Conservation (phyloP, 2,329 filamentous ascomycete species). For the Trichophyton equinum region DNA sequence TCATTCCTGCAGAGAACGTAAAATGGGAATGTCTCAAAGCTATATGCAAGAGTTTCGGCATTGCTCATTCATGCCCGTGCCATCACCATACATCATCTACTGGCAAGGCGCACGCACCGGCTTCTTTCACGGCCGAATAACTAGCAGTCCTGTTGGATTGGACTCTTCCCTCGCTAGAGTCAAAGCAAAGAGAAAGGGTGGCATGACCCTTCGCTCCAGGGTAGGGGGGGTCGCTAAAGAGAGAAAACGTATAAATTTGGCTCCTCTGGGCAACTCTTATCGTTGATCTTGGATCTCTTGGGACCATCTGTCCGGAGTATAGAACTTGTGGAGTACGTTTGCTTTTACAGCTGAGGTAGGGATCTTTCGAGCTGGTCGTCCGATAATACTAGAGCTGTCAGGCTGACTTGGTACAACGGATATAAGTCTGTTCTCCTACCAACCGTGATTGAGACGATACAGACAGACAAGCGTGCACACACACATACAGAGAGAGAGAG, state of each 20-base stretch:
- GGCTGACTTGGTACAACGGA: background rate
- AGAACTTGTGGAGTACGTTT: background rate
- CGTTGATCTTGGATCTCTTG: background rate
- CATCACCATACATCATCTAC: background rate
- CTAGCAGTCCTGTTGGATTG: background rate
- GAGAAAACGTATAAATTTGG: constrained; percentile 1
- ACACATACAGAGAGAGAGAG: background rate
- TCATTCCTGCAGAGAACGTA: background rate
- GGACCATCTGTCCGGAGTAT: background rate
- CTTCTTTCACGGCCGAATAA: background rate
- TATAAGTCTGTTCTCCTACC: background rate
- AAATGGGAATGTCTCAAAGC: background rate
- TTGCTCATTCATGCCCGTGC: background rate
- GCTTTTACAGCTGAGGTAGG: background rate
- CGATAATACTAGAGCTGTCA: background rate
- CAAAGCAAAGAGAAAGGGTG: background rate
- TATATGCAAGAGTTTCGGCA: background rate
- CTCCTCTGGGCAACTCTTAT: background rate
- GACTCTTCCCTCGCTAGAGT: background rate
- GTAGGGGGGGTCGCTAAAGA: background rate
- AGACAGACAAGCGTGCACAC: too few relatives aligned
- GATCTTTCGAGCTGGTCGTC: background rate
- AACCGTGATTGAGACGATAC: too few relatives aligned
- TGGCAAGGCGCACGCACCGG: background rate
- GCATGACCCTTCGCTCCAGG: background rate